phyloP scores from a whole-genome alignment of 768 basidiomycete genomes.

The Psilocybe tampanensis region DNA sequence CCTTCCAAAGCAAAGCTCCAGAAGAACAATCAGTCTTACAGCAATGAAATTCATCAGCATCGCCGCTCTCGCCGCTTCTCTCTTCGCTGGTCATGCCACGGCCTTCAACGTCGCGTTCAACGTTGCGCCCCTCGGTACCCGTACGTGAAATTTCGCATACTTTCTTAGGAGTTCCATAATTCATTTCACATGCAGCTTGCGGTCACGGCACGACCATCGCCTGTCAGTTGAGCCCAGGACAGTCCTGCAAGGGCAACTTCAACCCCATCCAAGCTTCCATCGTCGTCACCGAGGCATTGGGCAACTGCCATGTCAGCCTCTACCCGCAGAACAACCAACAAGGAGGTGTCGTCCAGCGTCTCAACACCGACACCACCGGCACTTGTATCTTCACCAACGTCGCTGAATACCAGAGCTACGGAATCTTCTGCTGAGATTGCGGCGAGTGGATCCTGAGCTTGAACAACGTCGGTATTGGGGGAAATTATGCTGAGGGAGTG shows the following conservation, averaged over 20 bases:
- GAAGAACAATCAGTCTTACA: not conserved
- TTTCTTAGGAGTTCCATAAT: not conserved
- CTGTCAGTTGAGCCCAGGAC: not conserved
- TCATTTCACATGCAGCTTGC: not conserved
- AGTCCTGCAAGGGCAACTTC: constrained; percentile 3
- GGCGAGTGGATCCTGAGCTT: too few relatives aligned
- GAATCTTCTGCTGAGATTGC: not conserved
- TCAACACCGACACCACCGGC: constrained; percentile 2
- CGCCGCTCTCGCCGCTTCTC: not conserved
- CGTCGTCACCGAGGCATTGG: not conserved
- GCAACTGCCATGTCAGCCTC: constrained; percentile 5
- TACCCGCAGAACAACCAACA: constrained; percentile 2
- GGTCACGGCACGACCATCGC: constrained; percentile 1
- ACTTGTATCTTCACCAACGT: not conserved
- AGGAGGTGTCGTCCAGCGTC: constrained; percentile 1
- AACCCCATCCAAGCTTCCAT: constrained; percentile 2
- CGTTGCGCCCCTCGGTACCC: not conserved
- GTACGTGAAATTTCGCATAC: not conserved
- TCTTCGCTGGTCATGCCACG: not conserved
- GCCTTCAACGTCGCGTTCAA: not conserved
- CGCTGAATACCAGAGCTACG: constrained; percentile 5
- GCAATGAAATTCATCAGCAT: not conserved
- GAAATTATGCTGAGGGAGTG: too few relatives aligned
- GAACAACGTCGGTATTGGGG: too few relatives aligned
- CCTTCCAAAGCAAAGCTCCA: not conserved